phyloP scores from a whole-genome alignment of 1,139 yeast genomes.

The Keqinozyma sinolaborantium region DNA sequence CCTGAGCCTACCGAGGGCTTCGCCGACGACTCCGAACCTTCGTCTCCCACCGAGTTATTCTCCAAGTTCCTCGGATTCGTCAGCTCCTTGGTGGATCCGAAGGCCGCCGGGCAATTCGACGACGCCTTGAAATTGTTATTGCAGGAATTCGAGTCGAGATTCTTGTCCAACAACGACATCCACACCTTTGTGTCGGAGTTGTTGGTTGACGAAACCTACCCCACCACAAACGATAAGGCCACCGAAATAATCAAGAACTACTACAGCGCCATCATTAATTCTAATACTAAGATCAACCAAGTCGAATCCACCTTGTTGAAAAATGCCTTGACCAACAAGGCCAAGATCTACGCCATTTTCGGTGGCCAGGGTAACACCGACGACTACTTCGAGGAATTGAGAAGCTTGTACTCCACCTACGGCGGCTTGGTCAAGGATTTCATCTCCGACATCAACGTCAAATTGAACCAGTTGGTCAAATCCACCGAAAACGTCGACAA shows the following conservation, averaged over 20 bases:
- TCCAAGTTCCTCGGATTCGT: slow-evolving; percentile 77
- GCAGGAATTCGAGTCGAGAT: slow-evolving; percentile 80
- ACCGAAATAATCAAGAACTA: slow-evolving; percentile 73
- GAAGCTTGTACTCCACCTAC: slow-evolving; percentile 78
- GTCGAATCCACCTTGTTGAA: slow-evolving; percentile 49
- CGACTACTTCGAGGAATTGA: slow-evolving; percentile 94
- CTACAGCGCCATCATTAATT: slow-evolving; percentile 55
- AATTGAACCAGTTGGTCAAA: slow-evolving; percentile 65
- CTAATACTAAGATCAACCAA: slow-evolving; percentile 20
- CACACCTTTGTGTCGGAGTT: slow-evolving; percentile 83
- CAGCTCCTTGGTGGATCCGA: slow-evolving; percentile 27
- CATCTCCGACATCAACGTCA: slow-evolving; percentile 63
- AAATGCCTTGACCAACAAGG: slow-evolving; percentile 43
- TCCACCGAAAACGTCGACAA: slow-evolving; percentile 78
- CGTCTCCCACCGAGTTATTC: slow-evolving; percentile 82
- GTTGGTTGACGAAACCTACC: slow-evolving; percentile 48
- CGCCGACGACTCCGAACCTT: slow-evolving; percentile 86
- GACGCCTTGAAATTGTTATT: slow-evolving; percentile 69
- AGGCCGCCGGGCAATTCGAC: slow-evolving; percentile 48
- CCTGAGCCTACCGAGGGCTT: slow-evolving; percentile 82
- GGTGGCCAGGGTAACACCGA: slow-evolving; percentile 99
- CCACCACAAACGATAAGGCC: slow-evolving; percentile 69
- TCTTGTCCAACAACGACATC: slow-evolving; percentile 63
- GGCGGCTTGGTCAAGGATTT: slow-evolving; percentile 72
- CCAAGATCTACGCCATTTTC: slow-evolving; percentile 76